Evolutionary conservation across 1,139 yeast genomes (phyloP).

Genomic region (Hansenula sp.): DNA sequence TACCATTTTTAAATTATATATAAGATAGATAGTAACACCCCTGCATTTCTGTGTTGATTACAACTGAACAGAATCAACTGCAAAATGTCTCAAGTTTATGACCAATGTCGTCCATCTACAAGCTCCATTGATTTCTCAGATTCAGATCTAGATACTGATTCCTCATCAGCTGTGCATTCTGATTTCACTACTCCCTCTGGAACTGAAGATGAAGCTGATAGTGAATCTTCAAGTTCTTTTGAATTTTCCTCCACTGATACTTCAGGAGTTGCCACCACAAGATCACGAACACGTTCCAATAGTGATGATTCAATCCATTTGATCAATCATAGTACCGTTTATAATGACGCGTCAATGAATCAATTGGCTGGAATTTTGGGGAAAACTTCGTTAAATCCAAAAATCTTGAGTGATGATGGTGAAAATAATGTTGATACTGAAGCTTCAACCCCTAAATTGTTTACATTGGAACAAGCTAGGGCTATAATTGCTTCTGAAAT

Average conservation of each 20-base stretch:
- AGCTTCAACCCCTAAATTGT: not conserved
- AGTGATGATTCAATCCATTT: not conserved
- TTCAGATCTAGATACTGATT: not conserved
- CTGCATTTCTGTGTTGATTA: no score
- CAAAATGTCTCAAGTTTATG: no score
- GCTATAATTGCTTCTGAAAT: not conserved
- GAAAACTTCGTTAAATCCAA: not conserved
- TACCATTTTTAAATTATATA: no score
- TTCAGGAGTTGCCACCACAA: no score
- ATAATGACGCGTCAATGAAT: not conserved
- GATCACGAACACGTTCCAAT: not conserved
- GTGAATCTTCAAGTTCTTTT: not conserved
- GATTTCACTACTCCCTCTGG: conserved; percentile 1
- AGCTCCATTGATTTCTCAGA: no score
- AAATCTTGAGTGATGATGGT: not conserved
- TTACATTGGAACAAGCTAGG: not conserved
- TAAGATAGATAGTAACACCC: no score
- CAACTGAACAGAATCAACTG: no score
- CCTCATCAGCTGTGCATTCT: not conserved
- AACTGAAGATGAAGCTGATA: not conserved
- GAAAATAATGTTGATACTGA: not conserved
- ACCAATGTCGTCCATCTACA: no score
- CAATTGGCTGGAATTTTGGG: not conserved
- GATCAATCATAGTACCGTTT: not conserved
- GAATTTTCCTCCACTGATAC: no score